Base-by-base conservation (phyloP, 2,329 filamentous ascomycete genomes). In the Sordariomycetes sp. region DNA sequence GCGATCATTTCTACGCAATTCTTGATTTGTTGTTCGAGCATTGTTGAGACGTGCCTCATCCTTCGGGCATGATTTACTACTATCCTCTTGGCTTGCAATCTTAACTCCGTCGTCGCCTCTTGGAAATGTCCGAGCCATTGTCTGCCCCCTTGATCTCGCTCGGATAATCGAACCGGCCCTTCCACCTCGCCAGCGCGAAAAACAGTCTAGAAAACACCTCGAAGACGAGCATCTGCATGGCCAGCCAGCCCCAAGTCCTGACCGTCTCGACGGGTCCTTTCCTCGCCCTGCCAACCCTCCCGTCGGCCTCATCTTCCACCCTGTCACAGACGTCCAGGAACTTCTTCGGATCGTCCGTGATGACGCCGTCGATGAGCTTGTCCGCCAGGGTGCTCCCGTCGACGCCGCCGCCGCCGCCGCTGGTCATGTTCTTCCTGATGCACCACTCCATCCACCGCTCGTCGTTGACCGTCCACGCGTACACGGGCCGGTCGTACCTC, bases 381-480 rank as follows among this genome's bases (percentile, higher is more conserved):
- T 8, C 25, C 19, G 8, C 6, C 17, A 4, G 18, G 10, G 4
- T 6, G 12, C 4, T 16, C 23, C n/a, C 9, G 15, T 5, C 20
- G 5, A 6, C 24, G 30, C 16, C 32, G 27, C 12, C 18, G 20
- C 17, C 16, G 18, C 46, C 46, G 27, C 72, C 60, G 9, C 36
- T 41, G 14, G 46, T 39, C 11, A 39, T 30, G 32, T 58, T 56
- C 40, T 50, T 49, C 4, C 47, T 44, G 21, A 94, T 75, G 42
- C 76, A 72, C 86, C 86, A 94, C 46, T 77, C 71, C 88, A 96
- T 95, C 58, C 77, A 73, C 32, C 68, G 65, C 41, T 75, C 71
- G 11, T 82, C 72, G 52, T 96, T 94, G 33, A 94, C 83, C 0
- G 88, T 95, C 90, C 90, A 96, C 1, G 77, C 72, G 46, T 82